phyloP scores from a whole-genome alignment of 768 basidiomycete genomes.

The Dioszegia hungarica region DNA sequence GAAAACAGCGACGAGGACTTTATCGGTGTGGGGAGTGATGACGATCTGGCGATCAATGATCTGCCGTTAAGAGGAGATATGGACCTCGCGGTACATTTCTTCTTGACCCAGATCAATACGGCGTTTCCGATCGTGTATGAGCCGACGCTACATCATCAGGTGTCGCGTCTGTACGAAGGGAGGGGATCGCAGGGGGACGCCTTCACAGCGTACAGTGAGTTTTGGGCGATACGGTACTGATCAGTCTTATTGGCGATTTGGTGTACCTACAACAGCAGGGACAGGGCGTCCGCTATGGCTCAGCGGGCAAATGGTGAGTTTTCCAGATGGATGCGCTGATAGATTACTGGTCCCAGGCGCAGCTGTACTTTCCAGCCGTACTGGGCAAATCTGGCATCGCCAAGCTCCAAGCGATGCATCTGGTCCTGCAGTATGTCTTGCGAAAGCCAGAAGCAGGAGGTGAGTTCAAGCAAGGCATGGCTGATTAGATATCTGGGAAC shows the following conservation, averaged over 20 bases:
- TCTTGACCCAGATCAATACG: constrained; percentile 2
- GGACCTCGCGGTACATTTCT: background rate
- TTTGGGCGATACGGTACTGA: background rate
- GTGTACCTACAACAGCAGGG: background rate
- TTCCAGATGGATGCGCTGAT: background rate
- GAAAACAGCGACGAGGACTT: background rate
- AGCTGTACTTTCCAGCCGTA: background rate
- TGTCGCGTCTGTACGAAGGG: constrained; percentile 5
- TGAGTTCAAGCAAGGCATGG: background rate
- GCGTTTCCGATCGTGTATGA: constrained; percentile 19
- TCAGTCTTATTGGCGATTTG: constrained; percentile 11
- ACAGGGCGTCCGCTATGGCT: background rate
- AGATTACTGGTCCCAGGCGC: background rate
- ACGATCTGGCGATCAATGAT: background rate
- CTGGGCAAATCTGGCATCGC: background rate
- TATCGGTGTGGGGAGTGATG: too few species aligned
- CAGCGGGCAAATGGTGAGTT: background rate
- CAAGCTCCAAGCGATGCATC: constrained; percentile 12
- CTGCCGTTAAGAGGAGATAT: background rate
- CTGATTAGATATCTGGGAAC: constrained; percentile 15
- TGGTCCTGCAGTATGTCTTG: constrained; percentile 15
- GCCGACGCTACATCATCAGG: constrained; percentile 11
- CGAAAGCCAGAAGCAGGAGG: constrained; percentile 14
- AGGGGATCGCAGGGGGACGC: background rate
- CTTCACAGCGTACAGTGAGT: constrained; percentile 1